Percentiles rank a stretch among this genome's conserved stretches.
Conservation (phyloP, 2,329 filamentous ascomycete species). For the Pseudogymnoascus sp. region DNA sequence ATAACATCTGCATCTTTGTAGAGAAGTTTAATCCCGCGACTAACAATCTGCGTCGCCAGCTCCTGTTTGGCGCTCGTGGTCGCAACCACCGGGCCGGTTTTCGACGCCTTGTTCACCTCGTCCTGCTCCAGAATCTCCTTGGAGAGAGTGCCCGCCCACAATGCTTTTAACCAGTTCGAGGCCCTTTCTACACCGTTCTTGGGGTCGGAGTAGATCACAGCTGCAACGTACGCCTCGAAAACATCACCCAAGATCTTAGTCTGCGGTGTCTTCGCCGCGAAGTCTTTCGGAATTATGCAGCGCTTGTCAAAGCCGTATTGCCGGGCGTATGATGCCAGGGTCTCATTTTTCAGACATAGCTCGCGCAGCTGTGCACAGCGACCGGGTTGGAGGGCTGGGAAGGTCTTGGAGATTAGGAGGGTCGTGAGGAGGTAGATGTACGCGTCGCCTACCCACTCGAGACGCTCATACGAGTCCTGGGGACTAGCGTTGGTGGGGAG, state of each 20-base stretch:
- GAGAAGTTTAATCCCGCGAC: conserved; percentile 46
- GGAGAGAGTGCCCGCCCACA: conserved; percentile 63
- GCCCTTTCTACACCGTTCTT: conserved; percentile 52
- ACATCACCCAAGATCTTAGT: conserved; percentile 76
- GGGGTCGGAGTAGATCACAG: conserved; percentile 61
- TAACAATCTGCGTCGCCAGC: conserved; percentile 41
- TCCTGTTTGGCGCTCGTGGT: conserved; percentile 42
- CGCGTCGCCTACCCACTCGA: conserved; percentile 86
- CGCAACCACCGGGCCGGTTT: not conserved
- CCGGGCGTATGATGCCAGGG: conserved; percentile 60
- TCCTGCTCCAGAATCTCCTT: conserved; percentile 43
- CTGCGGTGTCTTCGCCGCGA: conserved; percentile 30
- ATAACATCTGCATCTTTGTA: conserved; percentile 52
- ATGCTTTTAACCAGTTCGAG: conserved; percentile 61
- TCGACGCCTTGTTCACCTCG: not conserved
- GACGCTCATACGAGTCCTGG: conserved; percentile 59
- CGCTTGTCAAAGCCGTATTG: conserved; percentile 63
- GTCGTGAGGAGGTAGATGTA: conserved; percentile 74
- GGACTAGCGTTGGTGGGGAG: conserved; percentile 22
- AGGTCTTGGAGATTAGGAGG: conserved; percentile 66
- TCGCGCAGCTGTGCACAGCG: conserved; percentile 71
- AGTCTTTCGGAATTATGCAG: conserved; percentile 48
- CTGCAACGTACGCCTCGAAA: conserved; percentile 86
- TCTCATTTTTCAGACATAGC: conserved; percentile 71
- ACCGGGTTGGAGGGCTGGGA: conserved; percentile 57